phyloP scores from a whole-genome alignment of 2,329 filamentous ascomycete species.

The Delphinella strobiligena region DNA sequence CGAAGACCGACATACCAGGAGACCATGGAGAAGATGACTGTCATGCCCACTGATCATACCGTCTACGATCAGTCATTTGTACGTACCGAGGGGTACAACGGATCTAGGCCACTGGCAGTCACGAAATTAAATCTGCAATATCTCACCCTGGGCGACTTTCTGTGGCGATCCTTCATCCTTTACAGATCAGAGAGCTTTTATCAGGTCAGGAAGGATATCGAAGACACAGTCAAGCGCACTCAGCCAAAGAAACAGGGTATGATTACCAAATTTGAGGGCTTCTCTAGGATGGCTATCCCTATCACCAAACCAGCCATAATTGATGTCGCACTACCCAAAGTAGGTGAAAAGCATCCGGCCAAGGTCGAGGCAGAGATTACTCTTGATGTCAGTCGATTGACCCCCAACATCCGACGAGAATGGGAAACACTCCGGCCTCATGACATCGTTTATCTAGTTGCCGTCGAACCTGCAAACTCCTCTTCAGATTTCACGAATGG shows the following conservation, averaged over 20 bases:
- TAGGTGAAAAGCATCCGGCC: conserved; percentile 74
- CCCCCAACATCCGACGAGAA: conserved; percentile 63
- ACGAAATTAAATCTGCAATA: conserved; percentile 96
- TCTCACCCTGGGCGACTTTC: conserved; percentile 83
- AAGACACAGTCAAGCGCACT: conserved; percentile 67
- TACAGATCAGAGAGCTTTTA: conserved; percentile 90
- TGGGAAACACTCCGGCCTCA: conserved; percentile 83
- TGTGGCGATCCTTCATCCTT: conserved; percentile 87
- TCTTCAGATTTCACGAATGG: conserved; percentile 44
- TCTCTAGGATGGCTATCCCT: conserved; percentile 82
- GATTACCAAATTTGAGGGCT: conserved; percentile 61
- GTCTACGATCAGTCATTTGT: conserved; percentile 71
- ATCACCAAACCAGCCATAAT: conserved; percentile 78
- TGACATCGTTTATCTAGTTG: conserved; percentile 80
- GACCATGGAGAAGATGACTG: conserved; percentile 52
- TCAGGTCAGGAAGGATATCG: conserved; percentile 82
- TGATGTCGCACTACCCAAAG: conserved; percentile 69
- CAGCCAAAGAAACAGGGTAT: conserved; percentile 58
- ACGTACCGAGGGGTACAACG: conserved; percentile 77
- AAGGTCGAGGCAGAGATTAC: conserved; percentile 76
- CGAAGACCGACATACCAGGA: conserved; percentile 75
- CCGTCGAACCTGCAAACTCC: conserved; percentile 51
- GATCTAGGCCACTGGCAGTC: conserved; percentile 73
- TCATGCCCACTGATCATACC: conserved; percentile 72
- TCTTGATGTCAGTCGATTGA: conserved; percentile 70